Percentiles rank a stretch among this genome's conserved stretches.
These are phyloP conservation scores for Gracilaria domingensis DNA, from an alignment of 23 red algal genomes.

Conservation along the genomic window DNA sequence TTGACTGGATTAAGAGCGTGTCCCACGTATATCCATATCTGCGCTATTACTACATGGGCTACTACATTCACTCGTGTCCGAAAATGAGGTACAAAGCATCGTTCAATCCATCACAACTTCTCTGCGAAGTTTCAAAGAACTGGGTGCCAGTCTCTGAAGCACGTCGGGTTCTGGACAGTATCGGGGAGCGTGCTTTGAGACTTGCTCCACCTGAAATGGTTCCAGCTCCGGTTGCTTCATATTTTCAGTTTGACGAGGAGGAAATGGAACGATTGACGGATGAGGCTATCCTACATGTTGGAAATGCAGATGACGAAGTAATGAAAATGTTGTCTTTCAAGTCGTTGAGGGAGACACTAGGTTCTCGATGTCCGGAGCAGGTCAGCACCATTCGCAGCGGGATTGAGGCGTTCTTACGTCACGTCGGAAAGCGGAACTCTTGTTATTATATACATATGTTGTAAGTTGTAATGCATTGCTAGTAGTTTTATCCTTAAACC, in stretches of 20 bases:
- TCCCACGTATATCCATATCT: constrained; percentile 33
- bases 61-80: constrained; percentile 90
- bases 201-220: constrained; percentile 24
- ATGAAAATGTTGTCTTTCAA: constrained; percentile 27
- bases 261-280: constrained; percentile 26
- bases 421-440: constrained; percentile 49
- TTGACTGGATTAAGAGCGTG: constrained; percentile 58
- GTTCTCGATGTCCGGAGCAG: constrained; percentile 37
- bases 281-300: constrained; percentile 28
- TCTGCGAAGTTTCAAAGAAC: constrained; percentile 77
- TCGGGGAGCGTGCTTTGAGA: constrained; percentile 23
- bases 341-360: constrained; percentile 7
- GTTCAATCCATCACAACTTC: constrained; percentile 77
- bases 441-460: constrained; percentile 38
- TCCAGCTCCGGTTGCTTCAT: constrained; percentile 11
- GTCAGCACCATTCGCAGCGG: constrained; percentile 5
- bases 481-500: not conserved
- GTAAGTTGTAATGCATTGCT: too few relatives aligned
- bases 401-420: constrained; percentile 39
- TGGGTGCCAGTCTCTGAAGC: constrained; percentile 72
- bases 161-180: constrained; percentile 35
- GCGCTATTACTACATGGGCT: constrained; percentile 94
- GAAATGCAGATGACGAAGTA: constrained; percentile 31
- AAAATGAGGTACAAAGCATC: constrained; percentile 95
- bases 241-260: constrained; percentile 55